Evolutionary conservation across 495 filamentous ascomycete genomes (phyloP).

Genomic region (Neurospora sp.): DNA sequence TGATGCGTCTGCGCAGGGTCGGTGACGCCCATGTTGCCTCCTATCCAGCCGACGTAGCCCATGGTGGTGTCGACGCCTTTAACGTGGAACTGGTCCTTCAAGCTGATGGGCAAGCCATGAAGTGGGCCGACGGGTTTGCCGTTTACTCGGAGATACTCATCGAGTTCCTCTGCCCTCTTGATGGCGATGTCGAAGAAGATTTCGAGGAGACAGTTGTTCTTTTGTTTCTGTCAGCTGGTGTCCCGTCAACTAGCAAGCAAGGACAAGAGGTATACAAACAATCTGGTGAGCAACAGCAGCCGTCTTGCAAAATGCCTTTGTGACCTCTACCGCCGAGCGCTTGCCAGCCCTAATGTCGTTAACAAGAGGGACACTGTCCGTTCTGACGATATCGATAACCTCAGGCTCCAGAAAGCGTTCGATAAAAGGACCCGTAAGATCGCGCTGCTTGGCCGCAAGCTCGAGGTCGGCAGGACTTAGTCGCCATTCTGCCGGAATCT

Average conservation of each 20-base stretch:
- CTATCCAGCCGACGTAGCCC: conserved; percentile 24
- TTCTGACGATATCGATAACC: conserved; percentile 10
- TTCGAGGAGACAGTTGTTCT: conserved; percentile 53
- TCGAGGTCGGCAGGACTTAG: conserved; percentile 12
- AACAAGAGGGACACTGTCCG: conserved; percentile 10
- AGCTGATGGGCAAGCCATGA: conserved; percentile 55
- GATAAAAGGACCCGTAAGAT: conserved; percentile 25
- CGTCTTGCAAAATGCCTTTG: conserved; percentile 34
- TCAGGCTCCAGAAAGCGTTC: conserved; percentile 16
- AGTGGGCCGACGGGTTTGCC: conserved; percentile 47
- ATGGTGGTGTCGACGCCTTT: conserved; percentile 40
- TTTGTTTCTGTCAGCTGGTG: neutral
- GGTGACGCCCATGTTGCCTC: conserved; percentile 42
- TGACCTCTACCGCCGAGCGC: conserved; percentile 28
- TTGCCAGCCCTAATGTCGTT: conserved; percentile 10
- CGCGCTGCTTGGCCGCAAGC: conserved; percentile 5
- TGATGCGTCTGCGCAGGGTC: conserved; percentile 38
- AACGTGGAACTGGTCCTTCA: conserved; percentile 60
- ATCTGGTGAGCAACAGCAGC: conserved; percentile 53
- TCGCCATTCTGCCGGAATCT: conserved; percentile 19
- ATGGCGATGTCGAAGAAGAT: conserved; percentile 54
- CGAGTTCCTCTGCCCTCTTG: conserved; percentile 45
- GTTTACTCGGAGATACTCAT: conserved; percentile 36
- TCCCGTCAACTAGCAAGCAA: neutral
- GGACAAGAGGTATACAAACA: conserved; percentile 16